Evolutionary conservation across 176 grass and related monocot species (phyloP), one percentile per base, ranked within the genome.

Genomic region (Oryza longistaminata): DNA sequence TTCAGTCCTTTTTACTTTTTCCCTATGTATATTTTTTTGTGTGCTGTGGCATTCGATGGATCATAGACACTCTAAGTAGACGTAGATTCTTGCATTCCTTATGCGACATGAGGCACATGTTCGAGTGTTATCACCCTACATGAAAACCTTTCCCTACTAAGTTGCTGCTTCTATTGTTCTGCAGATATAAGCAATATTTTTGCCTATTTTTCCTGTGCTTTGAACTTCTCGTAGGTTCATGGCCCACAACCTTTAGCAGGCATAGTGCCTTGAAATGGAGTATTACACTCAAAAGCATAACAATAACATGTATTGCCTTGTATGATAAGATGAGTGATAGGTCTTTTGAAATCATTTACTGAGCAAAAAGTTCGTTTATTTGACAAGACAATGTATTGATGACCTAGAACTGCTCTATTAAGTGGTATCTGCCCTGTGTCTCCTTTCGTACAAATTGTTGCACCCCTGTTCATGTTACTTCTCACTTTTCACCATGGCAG

Each of bases 331-430:
- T 29, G 82, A 68, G 11, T 29, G 6, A 0, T 66, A 75, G 11
- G 24, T 19, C 61, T 24, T 85, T 85, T 48, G 49, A 52, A 52
- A 52, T 52, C 1, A 14, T 52, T 52, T 52, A 52, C 49, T 52
- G 67, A 58, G n/a, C 39, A 68, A 5, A 37, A 60, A 40, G 70
- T 50, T 84, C 9, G 33, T 53, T 76, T 85, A n/a, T 64, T 79
- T 55, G 34, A 8, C 53, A 44, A 68, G 21, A 58, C 25, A 31
- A 15, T 81, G 29, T 67, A 75, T 81, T 61, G 25, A 72, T 82
- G 33, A 8, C 35, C n/a, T 34, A 58, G 70, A 78, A 33, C 66
- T 78, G 39, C 79, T 68, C 44, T 67, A 60, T 72, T 73, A 66
- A 82, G 34, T 48, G 67, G 27, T 17, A 4, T 52, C 75, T 79